phyloP scores from a whole-genome alignment of 768 basidiomycete species.

The Lactarius sanguifluus region DNA sequence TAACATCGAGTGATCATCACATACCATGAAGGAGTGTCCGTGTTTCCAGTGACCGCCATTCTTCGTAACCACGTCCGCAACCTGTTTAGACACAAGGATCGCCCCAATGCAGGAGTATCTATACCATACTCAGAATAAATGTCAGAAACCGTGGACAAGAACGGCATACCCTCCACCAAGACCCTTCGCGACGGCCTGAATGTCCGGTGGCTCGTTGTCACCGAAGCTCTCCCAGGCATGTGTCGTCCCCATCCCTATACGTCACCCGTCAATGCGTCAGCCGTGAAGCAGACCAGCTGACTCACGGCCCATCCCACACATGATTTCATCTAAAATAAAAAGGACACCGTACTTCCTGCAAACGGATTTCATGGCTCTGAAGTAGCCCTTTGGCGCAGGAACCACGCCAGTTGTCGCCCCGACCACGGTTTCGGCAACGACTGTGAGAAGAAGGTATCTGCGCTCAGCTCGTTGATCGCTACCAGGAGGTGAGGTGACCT shows the following conservation, averaged over 20 bases:
- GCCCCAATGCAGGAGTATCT: slow-evolving; percentile 85
- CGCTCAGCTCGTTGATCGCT: not conserved
- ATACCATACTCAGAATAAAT: slow-evolving; percentile 13
- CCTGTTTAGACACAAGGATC: slow-evolving; percentile 67
- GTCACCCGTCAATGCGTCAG: not conserved
- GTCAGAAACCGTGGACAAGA: slow-evolving; percentile 5
- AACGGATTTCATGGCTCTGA: slow-evolving; percentile 80
- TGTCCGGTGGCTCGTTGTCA: slow-evolving; percentile 74
- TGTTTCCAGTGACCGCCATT: slow-evolving; percentile 78
- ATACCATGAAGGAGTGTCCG: slow-evolving; percentile 82
- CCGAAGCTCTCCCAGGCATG: slow-evolving; percentile 87
- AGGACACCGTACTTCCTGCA: slow-evolving; percentile 71
- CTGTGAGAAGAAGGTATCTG: slow-evolving; percentile 38
- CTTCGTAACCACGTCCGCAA: slow-evolving; percentile 66
- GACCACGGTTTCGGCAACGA: slow-evolving; percentile 83
- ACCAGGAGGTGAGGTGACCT: slow-evolving; percentile 35
- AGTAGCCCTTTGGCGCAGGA: slow-evolving; percentile 79
- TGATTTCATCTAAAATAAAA: slow-evolving; percentile 88
- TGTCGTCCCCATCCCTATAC: slow-evolving; percentile 76
- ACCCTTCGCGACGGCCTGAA: slow-evolving; percentile 88
- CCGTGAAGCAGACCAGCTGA: slow-evolving; percentile 25
- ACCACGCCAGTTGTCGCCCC: slow-evolving; percentile 82
- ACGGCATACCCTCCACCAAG: slow-evolving; percentile 76
- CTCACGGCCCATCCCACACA: slow-evolving; percentile 90
- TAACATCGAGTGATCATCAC: slow-evolving; percentile 12